Evolutionary conservation across 75 land plant genomes (phyloP), one percentile per base, ranked within the genome.

Genomic region (Gnetum montanum): DNA sequence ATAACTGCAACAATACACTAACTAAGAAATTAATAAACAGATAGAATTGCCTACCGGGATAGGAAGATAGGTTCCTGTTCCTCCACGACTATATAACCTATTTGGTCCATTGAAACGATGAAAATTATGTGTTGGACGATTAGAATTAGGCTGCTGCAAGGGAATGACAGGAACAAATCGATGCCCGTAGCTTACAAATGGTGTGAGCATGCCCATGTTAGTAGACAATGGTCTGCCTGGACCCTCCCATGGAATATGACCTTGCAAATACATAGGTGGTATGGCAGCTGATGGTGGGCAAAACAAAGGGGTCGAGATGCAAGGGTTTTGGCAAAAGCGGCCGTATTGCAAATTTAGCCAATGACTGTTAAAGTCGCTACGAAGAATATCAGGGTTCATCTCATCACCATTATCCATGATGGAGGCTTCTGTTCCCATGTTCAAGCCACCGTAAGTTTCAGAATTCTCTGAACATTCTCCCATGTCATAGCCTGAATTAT

Each of bases 51-150:
- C 82, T 86, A 90, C 96, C 64, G 79, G 84, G 58, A 66, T 82
- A 15, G 94, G 94, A 27, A 88, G 58, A 64, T 86, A 90, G 31
- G 96, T 86, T 61, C 96, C 96, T 46, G 96, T 90, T 50, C 96
- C 96, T 59, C 64, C 70, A 30, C 90, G 90, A 61, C 70, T 58
- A 35, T 49, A 40, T 46, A 52, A 58, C 47, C 60, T 7, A 24
- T 34, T 40, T 40, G 50, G 50, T 22, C 66, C 64, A 16, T 26
- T 45, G 46, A 64, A 61, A 23, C 40, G 71, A 25, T 64, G 79
- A 35, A 61, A 68, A 13, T 58, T 72, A 58, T 64, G 59, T 13
- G 54, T 35, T 22, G 70, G 70, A 44, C 75, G 64, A 43, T 52
- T 69, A 40, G 85, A 70, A 41, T 74, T 69, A 25, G 81, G 59